Conservation (phyloP, 1,284 basidiomycete species). For the Naganishia sp. region DNA sequence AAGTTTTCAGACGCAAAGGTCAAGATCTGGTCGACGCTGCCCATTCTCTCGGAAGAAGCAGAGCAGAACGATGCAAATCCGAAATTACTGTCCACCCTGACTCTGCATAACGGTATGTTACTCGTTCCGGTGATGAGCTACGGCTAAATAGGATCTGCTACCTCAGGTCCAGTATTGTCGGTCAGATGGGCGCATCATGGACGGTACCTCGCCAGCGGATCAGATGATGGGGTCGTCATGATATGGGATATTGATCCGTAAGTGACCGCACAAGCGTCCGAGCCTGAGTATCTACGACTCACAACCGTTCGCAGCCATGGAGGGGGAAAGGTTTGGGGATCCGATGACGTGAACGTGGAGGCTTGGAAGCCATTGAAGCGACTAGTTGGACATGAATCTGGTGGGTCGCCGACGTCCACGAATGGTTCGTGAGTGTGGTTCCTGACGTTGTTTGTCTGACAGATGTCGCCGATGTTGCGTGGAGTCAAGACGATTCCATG, state of each 20-base stretch:
- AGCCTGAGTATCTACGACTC: neutral
- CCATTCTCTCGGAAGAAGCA: conserved; percentile 74
- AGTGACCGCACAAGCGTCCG: conserved; percentile 50
- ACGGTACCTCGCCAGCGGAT: conserved; percentile 90
- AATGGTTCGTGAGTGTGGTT: neutral
- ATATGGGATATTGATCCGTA: conserved; percentile 97
- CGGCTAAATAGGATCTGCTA: neutral
- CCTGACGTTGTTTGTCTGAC: neutral
- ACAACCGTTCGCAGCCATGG: conserved; percentile 60
- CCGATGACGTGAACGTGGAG: conserved; percentile 92
- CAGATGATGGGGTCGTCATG: conserved; percentile 93
- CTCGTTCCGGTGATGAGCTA: neutral
- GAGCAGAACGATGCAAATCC: conserved; percentile 76
- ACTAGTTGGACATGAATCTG: conserved; percentile 88
- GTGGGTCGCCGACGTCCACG: conserved; percentile 54
- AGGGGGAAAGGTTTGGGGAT: conserved; percentile 84
- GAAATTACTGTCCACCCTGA: conserved; percentile 84
- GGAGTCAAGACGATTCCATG: conserved; percentile 87
- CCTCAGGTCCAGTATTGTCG: conserved; percentile 75
- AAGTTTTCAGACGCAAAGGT: conserved; percentile 64
- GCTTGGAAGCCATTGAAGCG: conserved; percentile 93
- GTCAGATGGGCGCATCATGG: conserved; percentile 97
- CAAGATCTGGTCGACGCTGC: conserved; percentile 94
- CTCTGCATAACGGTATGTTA: conserved; percentile 76
- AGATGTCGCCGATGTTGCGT: conserved; percentile 96